Percentiles rank a stretch among this genome's conserved stretches.
Conservation (phyloP, 176 grass and related monocot genomes). For the Themeda triandra region DNA sequence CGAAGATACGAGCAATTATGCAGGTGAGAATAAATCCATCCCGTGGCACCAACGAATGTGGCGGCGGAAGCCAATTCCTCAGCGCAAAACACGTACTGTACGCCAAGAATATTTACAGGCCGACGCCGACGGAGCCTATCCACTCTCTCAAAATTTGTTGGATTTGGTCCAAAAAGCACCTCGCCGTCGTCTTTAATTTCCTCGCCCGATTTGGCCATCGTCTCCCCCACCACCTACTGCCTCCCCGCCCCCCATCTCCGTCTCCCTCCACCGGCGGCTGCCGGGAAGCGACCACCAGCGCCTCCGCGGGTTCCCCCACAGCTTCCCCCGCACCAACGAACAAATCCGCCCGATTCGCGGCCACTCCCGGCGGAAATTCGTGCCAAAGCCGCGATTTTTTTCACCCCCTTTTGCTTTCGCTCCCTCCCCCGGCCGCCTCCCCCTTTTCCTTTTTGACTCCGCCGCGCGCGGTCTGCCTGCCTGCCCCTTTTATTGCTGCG, state of each 20-base stretch:
- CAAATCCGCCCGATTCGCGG: slow-evolving; percentile 24
- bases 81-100: no score
- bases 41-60: neutral
- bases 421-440: neutral
- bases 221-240: no score
- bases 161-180: no score
- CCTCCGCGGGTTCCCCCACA: slow-evolving; percentile 26
- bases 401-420: slow-evolving; percentile 26
- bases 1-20: neutral
- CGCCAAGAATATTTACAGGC: no score
- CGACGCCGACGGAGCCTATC: no score
- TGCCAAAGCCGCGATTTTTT: slow-evolving; percentile 34
- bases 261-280: neutral
- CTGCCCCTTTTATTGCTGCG: neutral
- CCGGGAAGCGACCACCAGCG: slow-evolving; percentile 25
- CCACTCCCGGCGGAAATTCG: slow-evolving; percentile 32
- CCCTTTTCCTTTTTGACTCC: slow-evolving; percentile 34
- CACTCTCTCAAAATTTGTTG: no score
- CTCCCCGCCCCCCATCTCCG: no score
- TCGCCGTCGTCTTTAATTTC: no score
- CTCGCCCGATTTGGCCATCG: no score
- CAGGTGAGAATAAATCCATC: neutral
- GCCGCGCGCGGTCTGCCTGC: neutral
- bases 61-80: no score
- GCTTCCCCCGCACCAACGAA: slow-evolving; percentile 6